Conservation (phyloP, 768 basidiomycete species). For the Podaxis sp. region DNA sequence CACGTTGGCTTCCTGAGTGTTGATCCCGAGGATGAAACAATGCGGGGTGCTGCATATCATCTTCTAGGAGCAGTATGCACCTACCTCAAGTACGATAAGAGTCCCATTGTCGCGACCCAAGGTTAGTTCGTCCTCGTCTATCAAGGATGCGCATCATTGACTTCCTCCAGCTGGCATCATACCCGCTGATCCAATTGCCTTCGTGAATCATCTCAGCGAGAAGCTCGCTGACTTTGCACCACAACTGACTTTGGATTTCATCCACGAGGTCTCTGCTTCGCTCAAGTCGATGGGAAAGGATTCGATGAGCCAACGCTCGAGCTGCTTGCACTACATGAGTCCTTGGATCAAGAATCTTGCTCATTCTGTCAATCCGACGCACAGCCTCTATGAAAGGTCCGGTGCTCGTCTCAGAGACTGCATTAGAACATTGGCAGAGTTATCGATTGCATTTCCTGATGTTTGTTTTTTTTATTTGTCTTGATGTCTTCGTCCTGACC, state of each 20-base stretch:
- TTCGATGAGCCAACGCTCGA: constrained; percentile 55
- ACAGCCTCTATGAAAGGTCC: constrained; percentile 66
- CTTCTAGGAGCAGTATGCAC: constrained; percentile 75
- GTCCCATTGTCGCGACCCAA: constrained; percentile 67
- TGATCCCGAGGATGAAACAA: constrained; percentile 68
- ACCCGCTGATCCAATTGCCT: constrained; percentile 62
- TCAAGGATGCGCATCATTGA: neutral
- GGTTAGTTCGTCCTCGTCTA: constrained; percentile 37
- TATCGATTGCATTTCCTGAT: constrained; percentile 72
- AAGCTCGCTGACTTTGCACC: constrained; percentile 73
- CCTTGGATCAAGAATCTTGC: constrained; percentile 88
- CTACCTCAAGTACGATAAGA: constrained; percentile 76
- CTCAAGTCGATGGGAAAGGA: constrained; percentile 52
- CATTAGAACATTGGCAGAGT: constrained; percentile 73
- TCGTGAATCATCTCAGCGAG: constrained; percentile 68
- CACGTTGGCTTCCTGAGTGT: constrained; percentile 84
- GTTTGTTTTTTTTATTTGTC: constrained; percentile 36
- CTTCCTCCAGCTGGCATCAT: constrained; percentile 59
- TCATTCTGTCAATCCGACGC: constrained; percentile 67
- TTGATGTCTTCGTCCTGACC: constrained; percentile 6
- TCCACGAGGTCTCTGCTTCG: constrained; percentile 77
- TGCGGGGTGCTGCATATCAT: constrained; percentile 79
- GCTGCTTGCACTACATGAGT: constrained; percentile 77
- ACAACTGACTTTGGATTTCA: constrained; percentile 82
- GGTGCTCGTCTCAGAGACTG: constrained; percentile 79